Evolutionary conservation across 2,329 filamentous ascomycete genomes (phyloP).

Genomic region (Pseudonectria buxi): DNA sequence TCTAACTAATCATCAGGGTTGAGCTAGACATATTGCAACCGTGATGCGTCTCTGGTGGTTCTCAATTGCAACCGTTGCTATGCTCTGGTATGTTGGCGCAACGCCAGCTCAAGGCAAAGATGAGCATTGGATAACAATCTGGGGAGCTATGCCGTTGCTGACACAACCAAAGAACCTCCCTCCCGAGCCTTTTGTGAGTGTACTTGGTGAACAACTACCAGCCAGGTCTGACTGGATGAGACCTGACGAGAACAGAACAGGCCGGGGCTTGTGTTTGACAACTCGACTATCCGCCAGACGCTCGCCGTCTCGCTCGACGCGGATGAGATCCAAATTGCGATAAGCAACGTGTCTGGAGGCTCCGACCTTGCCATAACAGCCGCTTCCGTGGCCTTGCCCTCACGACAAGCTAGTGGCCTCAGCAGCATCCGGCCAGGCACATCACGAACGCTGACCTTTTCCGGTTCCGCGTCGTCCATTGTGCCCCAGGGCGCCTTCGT

Average conservation of each 20-base stretch:
- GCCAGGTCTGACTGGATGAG: background rate
- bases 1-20: no score
- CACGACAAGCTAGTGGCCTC: conserved; percentile 43
- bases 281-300: conserved; percentile 57
- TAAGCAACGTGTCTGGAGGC: conserved; percentile 56
- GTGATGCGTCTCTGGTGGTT: no score
- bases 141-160: conserved; percentile 57
- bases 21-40: no score
- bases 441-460: conserved; percentile 47
- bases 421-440: conserved; percentile 41
- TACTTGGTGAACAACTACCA: background rate
- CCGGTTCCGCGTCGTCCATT: conserved; percentile 40
- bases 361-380: conserved; percentile 51
- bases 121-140: conserved; percentile 52
- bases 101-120: background rate
- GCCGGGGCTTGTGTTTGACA: conserved; percentile 44
- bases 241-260: conserved; percentile 35
- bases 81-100: no score
- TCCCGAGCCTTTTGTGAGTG: conserved; percentile 42
- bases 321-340: conserved; percentile 47
- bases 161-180: conserved; percentile 54
- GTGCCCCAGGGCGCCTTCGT: conserved; percentile 49
- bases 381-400: conserved; percentile 48
- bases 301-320: conserved; percentile 48
- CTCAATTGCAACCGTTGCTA: no score